Conservation (phyloP, 2,329 filamentous ascomycete genomes). For the Pestalotiopsis sp. region DNA sequence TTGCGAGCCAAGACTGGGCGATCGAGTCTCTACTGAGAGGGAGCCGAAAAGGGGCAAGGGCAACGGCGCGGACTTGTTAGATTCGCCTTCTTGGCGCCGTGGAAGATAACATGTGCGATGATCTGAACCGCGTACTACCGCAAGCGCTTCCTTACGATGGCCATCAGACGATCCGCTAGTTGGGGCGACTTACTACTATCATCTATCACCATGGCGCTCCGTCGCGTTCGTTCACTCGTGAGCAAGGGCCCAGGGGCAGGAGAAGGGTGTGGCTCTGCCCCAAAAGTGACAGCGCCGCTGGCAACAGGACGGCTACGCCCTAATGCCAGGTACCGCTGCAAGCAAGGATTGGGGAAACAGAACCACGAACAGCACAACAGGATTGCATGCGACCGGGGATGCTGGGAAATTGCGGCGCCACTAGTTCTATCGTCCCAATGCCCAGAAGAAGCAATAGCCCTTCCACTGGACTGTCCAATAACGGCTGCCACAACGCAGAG, state of each 20-base stretch:
- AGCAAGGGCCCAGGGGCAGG: not conserved
- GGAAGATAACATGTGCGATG: not conserved
- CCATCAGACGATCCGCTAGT: not conserved
- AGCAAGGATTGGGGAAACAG: slow-evolving; percentile 11
- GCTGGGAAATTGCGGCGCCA: slow-evolving; percentile 15
- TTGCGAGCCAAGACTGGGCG: not conserved
- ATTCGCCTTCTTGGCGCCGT: not conserved
- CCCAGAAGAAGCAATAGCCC: slow-evolving; percentile 13
- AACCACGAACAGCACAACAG: not conserved
- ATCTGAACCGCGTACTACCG: not conserved
- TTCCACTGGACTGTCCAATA: not conserved
- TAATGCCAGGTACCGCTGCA: slow-evolving; percentile 15
- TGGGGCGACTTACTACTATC: not conserved
- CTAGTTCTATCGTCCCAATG: slow-evolving; percentile 11
- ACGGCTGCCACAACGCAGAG: not conserved
- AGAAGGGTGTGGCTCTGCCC: not conserved
- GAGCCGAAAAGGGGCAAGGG: slow-evolving; percentile 6
- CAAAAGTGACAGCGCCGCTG: not conserved
- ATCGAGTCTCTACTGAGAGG: not conserved
- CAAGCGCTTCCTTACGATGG: not conserved
- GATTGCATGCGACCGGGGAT: not conserved
- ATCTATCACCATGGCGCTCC: slow-evolving; percentile 1
- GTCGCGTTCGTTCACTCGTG: not conserved
- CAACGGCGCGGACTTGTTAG: not conserved
- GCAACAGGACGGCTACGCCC: slow-evolving; percentile 4